Evolutionary conservation across 306 rosid genomes (phyloP).

Genomic region (Trifolium repens): DNA sequence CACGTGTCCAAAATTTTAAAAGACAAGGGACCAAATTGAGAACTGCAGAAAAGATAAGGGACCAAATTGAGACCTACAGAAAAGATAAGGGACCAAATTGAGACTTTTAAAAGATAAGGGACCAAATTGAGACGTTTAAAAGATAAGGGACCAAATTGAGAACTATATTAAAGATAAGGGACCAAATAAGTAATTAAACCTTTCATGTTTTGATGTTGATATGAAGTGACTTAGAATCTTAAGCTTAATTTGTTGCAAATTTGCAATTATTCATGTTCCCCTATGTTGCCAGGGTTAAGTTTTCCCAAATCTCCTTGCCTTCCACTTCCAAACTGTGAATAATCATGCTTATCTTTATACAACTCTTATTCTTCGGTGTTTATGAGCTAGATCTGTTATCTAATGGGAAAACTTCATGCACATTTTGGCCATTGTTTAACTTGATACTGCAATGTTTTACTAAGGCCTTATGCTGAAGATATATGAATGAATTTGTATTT

Average conservation of each 20-base stretch:
- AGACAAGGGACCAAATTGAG: too few species aligned
- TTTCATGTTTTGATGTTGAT: background rate
- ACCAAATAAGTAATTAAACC: too few species aligned
- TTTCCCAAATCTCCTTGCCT: background rate
- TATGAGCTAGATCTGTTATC: background rate
- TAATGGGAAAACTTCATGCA: background rate
- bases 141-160: too few species aligned
- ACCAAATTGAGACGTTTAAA: too few species aligned
- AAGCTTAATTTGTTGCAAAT: background rate
- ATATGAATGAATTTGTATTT: background rate
- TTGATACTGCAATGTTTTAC: background rate
- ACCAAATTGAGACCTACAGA: too few species aligned
- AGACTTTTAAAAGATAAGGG: too few species aligned
- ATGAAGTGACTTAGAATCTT: background rate
- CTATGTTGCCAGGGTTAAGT: background rate
- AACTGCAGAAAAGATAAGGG: too few species aligned
- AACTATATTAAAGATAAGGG: too few species aligned
- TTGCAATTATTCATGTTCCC: background rate
- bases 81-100: too few species aligned
- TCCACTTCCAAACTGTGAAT: slow-evolving; percentile 14
- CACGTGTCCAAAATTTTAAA: too few species aligned
- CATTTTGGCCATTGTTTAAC: slow-evolving; percentile 14
- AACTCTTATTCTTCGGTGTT: background rate
- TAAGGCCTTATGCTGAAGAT: background rate
- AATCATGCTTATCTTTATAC: background rate